These are phyloP conservation scores for Colletotrichum magnum DNA, from an alignment of 2,329 filamentous ascomycete genomes.

Conservation along the genomic window DNA sequence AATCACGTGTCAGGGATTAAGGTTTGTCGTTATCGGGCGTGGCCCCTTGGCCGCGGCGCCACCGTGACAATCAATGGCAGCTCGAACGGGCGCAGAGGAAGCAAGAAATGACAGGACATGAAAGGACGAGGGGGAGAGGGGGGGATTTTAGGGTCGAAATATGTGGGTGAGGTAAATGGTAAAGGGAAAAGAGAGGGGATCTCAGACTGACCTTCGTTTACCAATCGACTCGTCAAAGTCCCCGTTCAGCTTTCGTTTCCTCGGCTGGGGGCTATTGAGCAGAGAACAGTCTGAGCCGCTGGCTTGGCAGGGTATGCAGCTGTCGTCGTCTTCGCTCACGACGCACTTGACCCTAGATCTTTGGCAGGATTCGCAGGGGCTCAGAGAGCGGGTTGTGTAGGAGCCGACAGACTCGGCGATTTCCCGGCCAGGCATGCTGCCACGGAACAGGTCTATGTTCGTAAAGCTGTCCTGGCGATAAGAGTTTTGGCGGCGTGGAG, in stretches of 20 bases:
- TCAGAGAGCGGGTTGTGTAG: conserved; percentile 57
- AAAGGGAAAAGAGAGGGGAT: conserved; percentile 10
- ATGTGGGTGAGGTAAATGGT: conserved; percentile 7
- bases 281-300: conserved; percentile 86
- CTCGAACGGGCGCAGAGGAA: conserved; percentile 29
- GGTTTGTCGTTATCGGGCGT: conserved; percentile 38
- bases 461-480: conserved; percentile 62
- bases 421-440: conserved; percentile 66
- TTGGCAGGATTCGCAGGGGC: conserved; percentile 81
- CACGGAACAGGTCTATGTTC: conserved; percentile 62
- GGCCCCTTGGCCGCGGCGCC: conserved; percentile 29
- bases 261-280: conserved; percentile 80
- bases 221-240: conserved; percentile 69
- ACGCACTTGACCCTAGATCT: conserved; percentile 83
- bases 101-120: conserved; percentile 10
- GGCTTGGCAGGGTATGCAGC: conserved; percentile 83
- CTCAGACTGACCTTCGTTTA: conserved; percentile 78
- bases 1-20: conserved; percentile 64
- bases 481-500: conserved; percentile 59
- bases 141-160: not conserved
- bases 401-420: conserved; percentile 63
- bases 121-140: not conserved
- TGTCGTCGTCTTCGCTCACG: conserved; percentile 77
- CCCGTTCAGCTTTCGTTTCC: conserved; percentile 84
- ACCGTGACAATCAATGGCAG: conserved; percentile 15